These are phyloP conservation scores for Acanthamoeba castellanii DNA, from an alignment of 208 protist species.

Conservation along the genomic window DNA sequence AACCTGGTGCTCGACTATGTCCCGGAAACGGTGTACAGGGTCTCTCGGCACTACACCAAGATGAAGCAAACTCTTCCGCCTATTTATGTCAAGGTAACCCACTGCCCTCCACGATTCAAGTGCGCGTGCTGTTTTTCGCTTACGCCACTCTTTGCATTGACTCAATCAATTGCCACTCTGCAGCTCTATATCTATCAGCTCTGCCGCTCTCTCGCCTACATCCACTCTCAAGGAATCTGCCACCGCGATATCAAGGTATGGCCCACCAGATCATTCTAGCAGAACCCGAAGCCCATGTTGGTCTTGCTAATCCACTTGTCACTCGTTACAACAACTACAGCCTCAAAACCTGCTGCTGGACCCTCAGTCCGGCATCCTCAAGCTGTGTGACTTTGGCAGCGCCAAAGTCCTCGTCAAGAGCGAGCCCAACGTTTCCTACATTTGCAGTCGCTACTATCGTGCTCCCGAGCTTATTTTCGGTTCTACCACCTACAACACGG, in stretches of 20 bases:
- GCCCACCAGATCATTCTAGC: neutral
- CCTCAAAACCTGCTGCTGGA: constrained; percentile 96
- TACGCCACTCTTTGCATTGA: neutral
- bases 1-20: constrained; percentile 99
- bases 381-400: constrained; percentile 98
- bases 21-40: constrained; percentile 96
- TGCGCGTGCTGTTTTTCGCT: neutral
- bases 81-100: constrained; percentile 93
- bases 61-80: constrained; percentile 92
- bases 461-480: constrained; percentile 97
- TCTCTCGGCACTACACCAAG: constrained; percentile 95
- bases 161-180: neutral
- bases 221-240: constrained; percentile 95
- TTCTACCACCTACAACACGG: constrained; percentile 96
- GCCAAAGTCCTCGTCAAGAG: constrained; percentile 84
- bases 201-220: constrained; percentile 96
- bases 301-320: neutral
- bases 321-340: neutral
- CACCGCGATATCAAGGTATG: constrained; percentile 95
- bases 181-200: constrained; percentile 97
- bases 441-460: constrained; percentile 96
- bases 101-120: neutral
- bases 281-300: neutral
- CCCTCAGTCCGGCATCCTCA: constrained; percentile 91
- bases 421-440: constrained; percentile 95